Base-by-base conservation (phyloP, 202 grass and related monocot genomes). In the Hordeum pubiflorum region DNA sequence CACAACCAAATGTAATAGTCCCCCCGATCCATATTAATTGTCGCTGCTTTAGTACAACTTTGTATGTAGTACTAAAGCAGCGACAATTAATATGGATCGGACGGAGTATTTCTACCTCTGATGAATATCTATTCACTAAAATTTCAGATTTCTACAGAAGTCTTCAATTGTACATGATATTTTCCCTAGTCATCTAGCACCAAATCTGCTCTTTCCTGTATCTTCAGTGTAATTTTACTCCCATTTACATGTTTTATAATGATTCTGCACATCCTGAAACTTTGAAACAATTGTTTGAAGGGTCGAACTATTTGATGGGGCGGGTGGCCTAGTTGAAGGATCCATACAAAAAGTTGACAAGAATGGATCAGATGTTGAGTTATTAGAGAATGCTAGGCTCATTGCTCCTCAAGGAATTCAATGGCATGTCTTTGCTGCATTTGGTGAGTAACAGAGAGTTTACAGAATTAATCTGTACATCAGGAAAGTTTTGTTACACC, bases 391-490 rank as follows among this genome's bases (percentile, higher is more conserved):
- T 72, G 77, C 85, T n/a, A 86, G 84, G 62, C 29, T 60, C 5
- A 75, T 98, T 69, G 26, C 82, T 80, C 90, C 84, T 70, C 86
- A 87, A 68, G 95, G 95, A 7, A 80, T 95, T 74, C 90, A 89
- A 59, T 95, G 92, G 92, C 90, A 95, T 89, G 90, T 93, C 58
- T 98, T 58, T 91, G 88, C 92, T 71, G 88, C 95, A 74, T 91
- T 95, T 74, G 95, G 95, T 98, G 84, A 88, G 91, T 69, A 69
- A 56, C 17, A 4, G 46, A 15, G 54, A 77, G 18, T 27, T 14
- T 86, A 13, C 54, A 48, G 2, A 77, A 18, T 40, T 61, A 29
- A 1, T n/a, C 6, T 52, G 31, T 18, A 29, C 32, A 78, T 34
- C 4, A 50, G 10, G 37, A 27, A n/a, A 55, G 9, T 15, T 56